These are phyloP conservation scores for Strobilomyces dryophilus DNA, from an alignment of 768 basidiomycete genomes.

Conservation along the genomic window DNA sequence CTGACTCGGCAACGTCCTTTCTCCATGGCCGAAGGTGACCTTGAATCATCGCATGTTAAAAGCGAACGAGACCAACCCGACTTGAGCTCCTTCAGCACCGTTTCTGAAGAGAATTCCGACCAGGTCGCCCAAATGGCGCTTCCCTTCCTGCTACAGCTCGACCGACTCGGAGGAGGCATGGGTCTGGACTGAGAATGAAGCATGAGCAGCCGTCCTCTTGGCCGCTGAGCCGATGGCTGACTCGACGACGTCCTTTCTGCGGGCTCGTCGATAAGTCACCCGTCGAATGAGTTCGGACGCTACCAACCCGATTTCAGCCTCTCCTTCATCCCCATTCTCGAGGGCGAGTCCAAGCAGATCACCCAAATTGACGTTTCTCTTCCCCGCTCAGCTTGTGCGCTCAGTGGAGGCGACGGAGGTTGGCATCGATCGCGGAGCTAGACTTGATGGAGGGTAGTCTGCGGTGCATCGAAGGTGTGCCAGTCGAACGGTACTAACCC, in stretches of 20 bases:
- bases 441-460: too few relatives aligned
- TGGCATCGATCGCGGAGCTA: too few relatives aligned
- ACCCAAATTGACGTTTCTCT: not conserved
- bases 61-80: too few relatives aligned
- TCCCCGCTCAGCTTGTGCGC: not conserved
- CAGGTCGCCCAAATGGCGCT: not conserved
- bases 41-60: too few relatives aligned
- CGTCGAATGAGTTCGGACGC: not conserved
- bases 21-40: too few relatives aligned
- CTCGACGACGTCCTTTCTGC: not conserved
- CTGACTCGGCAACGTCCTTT: not conserved
- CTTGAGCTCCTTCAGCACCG: not conserved
- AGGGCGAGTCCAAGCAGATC: not conserved
- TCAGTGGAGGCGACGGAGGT: not conserved
- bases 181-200: not conserved
- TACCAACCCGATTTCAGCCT: not conserved
- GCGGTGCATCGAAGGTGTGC: not conserved
- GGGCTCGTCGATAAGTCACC: not conserved
- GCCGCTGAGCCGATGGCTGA: not conserved
- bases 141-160: not conserved
- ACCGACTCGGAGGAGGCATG: not conserved
- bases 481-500: not conserved
- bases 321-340: not conserved
- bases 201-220: not conserved
- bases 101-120: too few relatives aligned